Conservation (phyloP, 768 basidiomycete genomes). For the Lanmaoa pseudosensibilis region DNA sequence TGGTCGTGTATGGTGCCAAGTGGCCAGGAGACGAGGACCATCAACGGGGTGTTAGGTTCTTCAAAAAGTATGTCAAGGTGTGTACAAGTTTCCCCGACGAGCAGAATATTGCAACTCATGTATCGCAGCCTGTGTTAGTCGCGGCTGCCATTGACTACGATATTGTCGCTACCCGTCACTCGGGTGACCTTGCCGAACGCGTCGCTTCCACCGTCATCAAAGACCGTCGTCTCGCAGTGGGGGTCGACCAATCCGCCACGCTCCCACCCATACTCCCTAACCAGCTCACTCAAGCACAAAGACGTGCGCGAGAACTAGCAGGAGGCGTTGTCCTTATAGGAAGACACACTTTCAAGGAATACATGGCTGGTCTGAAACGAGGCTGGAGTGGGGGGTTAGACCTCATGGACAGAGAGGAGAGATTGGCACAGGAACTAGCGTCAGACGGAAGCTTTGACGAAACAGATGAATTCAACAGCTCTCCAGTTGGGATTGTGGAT, state of each 20-base stretch:
- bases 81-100: conserved; percentile 27
- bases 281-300: conserved; percentile 51
- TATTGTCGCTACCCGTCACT: conserved; percentile 73
- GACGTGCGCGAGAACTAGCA: conserved; percentile 59
- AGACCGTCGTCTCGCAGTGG: conserved; percentile 65
- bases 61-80: conserved; percentile 98
- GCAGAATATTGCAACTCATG: conserved; percentile 1
- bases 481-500: conserved; percentile 24
- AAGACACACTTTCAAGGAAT: conserved; percentile 91
- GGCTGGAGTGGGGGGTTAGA: conserved; percentile 82
- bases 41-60: conserved; percentile 80
- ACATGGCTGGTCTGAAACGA: conserved; percentile 78
- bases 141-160: conserved; percentile 95
- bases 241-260: conserved; percentile 54
- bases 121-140: conserved; percentile 80
- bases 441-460: conserved; percentile 81
- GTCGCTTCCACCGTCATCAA: conserved; percentile 72
- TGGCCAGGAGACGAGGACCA: conserved; percentile 97
- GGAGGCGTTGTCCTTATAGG: conserved; percentile 88
- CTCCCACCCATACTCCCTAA: conserved; percentile 49
- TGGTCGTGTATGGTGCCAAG: conserved; percentile 83
- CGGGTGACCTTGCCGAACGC: conserved; percentile 81
- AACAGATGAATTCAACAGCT: conserved; percentile 37
- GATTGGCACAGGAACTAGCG: conserved; percentile 63
- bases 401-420: conserved; percentile 68